Percentiles rank a stretch among this genome's conserved stretches.
phyloP scores from a whole-genome alignment of 768 basidiomycete species.

The Phanerodontia chrysosporium region DNA sequence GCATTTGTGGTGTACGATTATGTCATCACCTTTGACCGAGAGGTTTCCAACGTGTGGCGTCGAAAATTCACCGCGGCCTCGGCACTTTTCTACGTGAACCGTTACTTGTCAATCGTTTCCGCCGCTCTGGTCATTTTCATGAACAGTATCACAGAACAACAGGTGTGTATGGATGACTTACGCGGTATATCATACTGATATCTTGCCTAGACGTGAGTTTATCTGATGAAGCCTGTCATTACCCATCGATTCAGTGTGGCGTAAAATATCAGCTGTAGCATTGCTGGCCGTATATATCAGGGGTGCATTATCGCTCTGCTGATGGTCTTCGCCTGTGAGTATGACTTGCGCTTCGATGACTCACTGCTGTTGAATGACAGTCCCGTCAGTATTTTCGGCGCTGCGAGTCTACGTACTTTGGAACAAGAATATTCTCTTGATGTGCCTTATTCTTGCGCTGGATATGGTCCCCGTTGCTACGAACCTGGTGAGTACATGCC shows the following conservation, averaged over 20 bases:
- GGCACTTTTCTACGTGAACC: neutral
- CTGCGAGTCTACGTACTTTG: conserved; percentile 5
- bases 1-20: neutral
- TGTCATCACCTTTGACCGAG: neutral
- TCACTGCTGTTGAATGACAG: neutral
- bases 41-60: neutral
- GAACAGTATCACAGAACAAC: neutral
- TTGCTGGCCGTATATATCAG: neutral
- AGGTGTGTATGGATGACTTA: neutral
- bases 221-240: neutral
- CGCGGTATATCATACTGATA: neutral
- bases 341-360: neutral
- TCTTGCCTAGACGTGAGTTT: neutral
- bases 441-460: neutral
- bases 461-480: conserved; percentile 5
- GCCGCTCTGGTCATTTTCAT: neutral
- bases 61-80: conserved; percentile 5
- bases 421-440: conserved; percentile 1
- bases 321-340: conserved; percentile 2
- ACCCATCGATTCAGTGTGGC: too few relatives aligned
- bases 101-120: neutral
- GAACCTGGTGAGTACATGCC: neutral
- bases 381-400: neutral
- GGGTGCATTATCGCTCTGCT: neutral
- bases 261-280: conserved; percentile 6